These are phyloP conservation scores for Raffaelea ambrosiae DNA, from an alignment of 2,329 filamentous ascomycete species.

Conservation along the genomic window DNA sequence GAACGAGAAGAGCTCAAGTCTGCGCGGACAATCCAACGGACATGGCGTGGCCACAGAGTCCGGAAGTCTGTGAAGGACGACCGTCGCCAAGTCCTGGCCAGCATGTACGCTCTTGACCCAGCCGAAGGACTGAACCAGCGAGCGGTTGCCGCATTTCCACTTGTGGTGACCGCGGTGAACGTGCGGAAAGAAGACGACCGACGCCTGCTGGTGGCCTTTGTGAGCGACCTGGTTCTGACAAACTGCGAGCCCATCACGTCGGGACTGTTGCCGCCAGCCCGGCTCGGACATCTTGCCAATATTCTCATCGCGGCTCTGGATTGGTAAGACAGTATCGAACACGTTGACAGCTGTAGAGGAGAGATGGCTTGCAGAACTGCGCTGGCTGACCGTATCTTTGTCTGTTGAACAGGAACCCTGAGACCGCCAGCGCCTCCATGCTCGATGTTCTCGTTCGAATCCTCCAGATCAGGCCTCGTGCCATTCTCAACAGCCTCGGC, in stretches of 20 bases:
- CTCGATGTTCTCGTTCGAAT: slow-evolving; percentile 2
- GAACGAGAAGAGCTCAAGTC: slow-evolving; percentile 73
- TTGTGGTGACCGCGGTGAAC: slow-evolving; percentile 44
- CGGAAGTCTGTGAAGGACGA: slow-evolving; percentile 48
- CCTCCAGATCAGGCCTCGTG: slow-evolving; percentile 9
- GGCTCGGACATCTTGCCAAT: slow-evolving; percentile 25
- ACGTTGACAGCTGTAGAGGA: not conserved
- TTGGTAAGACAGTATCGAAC: no score
- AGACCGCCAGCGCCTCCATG: not conserved
- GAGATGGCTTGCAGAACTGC: not conserved
- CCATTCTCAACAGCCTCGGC: slow-evolving; percentile 12
- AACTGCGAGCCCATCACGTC: slow-evolving; percentile 26
- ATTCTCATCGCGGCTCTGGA: slow-evolving; percentile 28
- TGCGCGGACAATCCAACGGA: slow-evolving; percentile 63
- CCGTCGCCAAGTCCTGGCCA: slow-evolving; percentile 57
- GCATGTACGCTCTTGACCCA: slow-evolving; percentile 33
- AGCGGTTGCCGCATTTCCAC: slow-evolving; percentile 31
- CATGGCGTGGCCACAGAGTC: slow-evolving; percentile 70
- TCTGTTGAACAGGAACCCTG: not conserved
- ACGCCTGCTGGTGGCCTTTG: slow-evolving; percentile 35
- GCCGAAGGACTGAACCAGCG: slow-evolving; percentile 25
- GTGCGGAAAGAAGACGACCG: slow-evolving; percentile 35
- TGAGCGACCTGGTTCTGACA: slow-evolving; percentile 31
- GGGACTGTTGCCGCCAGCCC: slow-evolving; percentile 17
- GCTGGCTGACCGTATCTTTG: not conserved